These are phyloP conservation scores for Pythium myriotylum DNA, from an alignment of 352 stramenopile genomes.

Conservation along the genomic window DNA sequence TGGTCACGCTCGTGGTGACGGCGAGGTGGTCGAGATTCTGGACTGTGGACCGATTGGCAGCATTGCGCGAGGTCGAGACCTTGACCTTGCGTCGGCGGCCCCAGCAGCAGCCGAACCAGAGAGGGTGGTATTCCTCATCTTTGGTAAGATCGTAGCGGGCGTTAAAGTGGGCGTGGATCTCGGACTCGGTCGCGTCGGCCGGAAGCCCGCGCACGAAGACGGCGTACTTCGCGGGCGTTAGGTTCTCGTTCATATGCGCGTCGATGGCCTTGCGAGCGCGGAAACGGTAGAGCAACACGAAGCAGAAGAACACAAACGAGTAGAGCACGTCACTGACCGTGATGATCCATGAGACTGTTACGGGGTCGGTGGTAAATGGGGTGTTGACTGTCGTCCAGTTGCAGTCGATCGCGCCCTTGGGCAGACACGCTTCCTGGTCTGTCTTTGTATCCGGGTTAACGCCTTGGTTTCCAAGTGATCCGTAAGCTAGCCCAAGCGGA, in stretches of 20 bases:
- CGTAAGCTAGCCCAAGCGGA: slow-evolving; percentile 69
- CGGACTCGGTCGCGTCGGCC: slow-evolving; percentile 52
- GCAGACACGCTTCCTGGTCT: slow-evolving; percentile 47
- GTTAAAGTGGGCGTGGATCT: slow-evolving; percentile 83
- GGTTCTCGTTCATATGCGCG: slow-evolving; percentile 68
- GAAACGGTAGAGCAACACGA: slow-evolving; percentile 55
- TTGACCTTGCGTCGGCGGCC: slow-evolving; percentile 49
- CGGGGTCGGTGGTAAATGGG: slow-evolving; percentile 60
- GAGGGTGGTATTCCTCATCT: slow-evolving; percentile 59
- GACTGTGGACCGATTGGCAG: slow-evolving; percentile 52
- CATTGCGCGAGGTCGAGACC: slow-evolving; percentile 41
- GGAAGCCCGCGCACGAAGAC: slow-evolving; percentile 81
- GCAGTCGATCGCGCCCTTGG: slow-evolving; percentile 66
- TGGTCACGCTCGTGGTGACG: slow-evolving; percentile 37
- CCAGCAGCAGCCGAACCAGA: slow-evolving; percentile 75
- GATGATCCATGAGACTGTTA: slow-evolving; percentile 74
- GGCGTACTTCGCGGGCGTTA: slow-evolving; percentile 81
- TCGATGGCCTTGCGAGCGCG: slow-evolving; percentile 54
- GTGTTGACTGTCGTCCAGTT: slow-evolving; percentile 66
- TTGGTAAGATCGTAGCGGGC: slow-evolving; percentile 67
- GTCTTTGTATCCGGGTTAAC: slow-evolving; percentile 55
- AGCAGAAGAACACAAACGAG: slow-evolving; percentile 69
- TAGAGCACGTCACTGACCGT: slow-evolving; percentile 63
- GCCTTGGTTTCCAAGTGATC: slow-evolving; percentile 79
- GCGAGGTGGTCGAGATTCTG: slow-evolving; percentile 71